Evolutionary conservation across 805 yeast species (phyloP), one percentile per base, ranked within the genome.

Genomic region (Metschnikowia baotianmanensis): DNA sequence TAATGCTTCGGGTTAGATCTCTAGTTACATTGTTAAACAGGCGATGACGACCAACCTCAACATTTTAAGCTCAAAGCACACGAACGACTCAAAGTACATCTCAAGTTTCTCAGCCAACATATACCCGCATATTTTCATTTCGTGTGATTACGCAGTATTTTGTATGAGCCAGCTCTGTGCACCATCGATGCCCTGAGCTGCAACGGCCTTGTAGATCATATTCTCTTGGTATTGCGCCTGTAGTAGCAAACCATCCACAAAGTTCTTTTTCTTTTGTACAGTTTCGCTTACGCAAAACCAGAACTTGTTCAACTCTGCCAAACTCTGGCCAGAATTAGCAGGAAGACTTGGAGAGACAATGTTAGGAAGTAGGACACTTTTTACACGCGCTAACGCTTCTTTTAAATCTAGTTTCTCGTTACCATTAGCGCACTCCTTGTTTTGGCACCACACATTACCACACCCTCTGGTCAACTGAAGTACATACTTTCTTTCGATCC

Each of bases 401-500:
- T 58, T 61, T 31, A 70, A 48, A 11, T 56, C 35, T 21, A 46
- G 29, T 33, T 47, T 37, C 16, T 39, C 27, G 36, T 45, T n/a
- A 32, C 47, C 39, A 19, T 34, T 21, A 36, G 65, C 68, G 54
- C 91, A 84, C 43, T 73, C 69, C 12, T 42, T 28, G 52, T 83
- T 83, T 38, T 66, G 64, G 56, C 91, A 84, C 77, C 80, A 77
- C 1, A 62, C 23, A 39, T 71, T 65, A 0, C 82, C 83, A 58
- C 95, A 86, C 0, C 95, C 95, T 44, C 73, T 68, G 11, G 80
- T 74, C 42, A 86, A 57, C 53, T 85, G 93, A 36, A 85, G 58
- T 54, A 83, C 74, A 53, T 85, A 85, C 40, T 74, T 67, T 40
- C 95, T 61, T 48, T 85, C 91, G 4, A 85, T 55, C 31, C 90